phyloP scores from a whole-genome alignment of 495 filamentous ascomycete genomes.

The Durotheca rogersii region DNA sequence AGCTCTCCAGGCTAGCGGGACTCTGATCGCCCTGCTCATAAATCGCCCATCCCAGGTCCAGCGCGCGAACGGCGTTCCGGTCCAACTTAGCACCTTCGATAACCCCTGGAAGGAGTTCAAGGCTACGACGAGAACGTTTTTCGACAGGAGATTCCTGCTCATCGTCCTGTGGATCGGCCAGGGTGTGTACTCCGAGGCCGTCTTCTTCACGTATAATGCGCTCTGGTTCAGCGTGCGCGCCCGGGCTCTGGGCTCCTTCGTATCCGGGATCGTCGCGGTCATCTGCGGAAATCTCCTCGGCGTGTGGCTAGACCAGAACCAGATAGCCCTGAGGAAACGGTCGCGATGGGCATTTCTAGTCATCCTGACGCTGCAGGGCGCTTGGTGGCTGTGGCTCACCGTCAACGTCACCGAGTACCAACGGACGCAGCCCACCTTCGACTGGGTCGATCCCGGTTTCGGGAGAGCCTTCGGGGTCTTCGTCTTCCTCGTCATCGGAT shows the following conservation, averaged over 20 bases:
- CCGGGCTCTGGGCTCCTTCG: slow-evolving; percentile 61
- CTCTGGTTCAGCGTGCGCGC: slow-evolving; percentile 63
- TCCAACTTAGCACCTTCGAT: slow-evolving; percentile 51
- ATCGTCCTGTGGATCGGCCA: slow-evolving; percentile 63
- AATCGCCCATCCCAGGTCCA: slow-evolving; percentile 56
- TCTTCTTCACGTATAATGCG: slow-evolving; percentile 61
- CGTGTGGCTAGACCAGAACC: slow-evolving; percentile 53
- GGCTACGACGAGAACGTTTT: slow-evolving; percentile 51
- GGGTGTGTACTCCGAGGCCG: slow-evolving; percentile 60
- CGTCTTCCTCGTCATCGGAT: slow-evolving; percentile 57
- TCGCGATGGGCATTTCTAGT: slow-evolving; percentile 42
- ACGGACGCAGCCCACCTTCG: slow-evolving; percentile 52
- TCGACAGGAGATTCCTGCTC: slow-evolving; percentile 54
- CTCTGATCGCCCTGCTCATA: slow-evolving; percentile 56
- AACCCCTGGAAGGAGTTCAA: slow-evolving; percentile 53
- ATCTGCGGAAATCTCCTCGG: slow-evolving; percentile 59
- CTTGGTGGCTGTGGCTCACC: slow-evolving; percentile 64
- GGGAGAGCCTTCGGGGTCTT: slow-evolving; percentile 60
- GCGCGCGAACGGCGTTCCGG: slow-evolving; percentile 55
- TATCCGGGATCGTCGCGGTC: slow-evolving; percentile 60
- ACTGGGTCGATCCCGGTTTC: slow-evolving; percentile 59
- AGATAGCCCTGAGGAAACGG: slow-evolving; percentile 50
- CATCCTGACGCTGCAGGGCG: slow-evolving; percentile 55
- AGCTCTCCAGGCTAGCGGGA: slow-evolving; percentile 58
- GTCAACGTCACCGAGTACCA: slow-evolving; percentile 56